Conservation (phyloP, 2,329 filamentous ascomycete species). For the Aspergillus luchuensis region DNA sequence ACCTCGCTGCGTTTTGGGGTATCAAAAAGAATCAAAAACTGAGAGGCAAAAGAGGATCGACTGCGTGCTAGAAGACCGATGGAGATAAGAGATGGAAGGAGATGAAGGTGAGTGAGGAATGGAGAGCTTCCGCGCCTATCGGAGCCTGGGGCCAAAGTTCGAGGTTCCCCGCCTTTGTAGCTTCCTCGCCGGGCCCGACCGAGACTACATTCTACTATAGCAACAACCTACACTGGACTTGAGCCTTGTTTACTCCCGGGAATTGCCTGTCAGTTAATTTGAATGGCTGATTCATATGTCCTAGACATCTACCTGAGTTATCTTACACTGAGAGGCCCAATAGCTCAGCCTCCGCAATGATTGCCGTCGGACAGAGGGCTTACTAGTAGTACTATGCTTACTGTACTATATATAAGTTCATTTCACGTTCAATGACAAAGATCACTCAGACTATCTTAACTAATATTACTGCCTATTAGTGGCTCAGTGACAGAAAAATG, state of each 20-base stretch:
- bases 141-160: slow-evolving; percentile 16
- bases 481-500: too few species aligned
- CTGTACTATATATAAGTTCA: too few species aligned
- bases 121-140: slow-evolving; percentile 23
- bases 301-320: too few species aligned
- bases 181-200: slow-evolving; percentile 4
- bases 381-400: too few species aligned
- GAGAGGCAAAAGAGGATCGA: neutral
- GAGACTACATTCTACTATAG: neutral
- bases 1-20: neutral
- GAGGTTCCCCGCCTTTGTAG: slow-evolving; percentile 16
- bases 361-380: too few species aligned
- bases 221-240: neutral
- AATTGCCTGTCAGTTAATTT: neutral
- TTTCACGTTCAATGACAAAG: too few species aligned
- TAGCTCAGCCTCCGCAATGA: too few species aligned
- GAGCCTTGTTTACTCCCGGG: neutral
- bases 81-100: neutral
- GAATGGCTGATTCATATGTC: too few species aligned
- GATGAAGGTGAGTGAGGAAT: neutral
- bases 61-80: neutral
- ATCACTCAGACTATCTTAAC: too few species aligned
- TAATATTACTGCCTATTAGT: too few species aligned
- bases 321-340: too few species aligned
- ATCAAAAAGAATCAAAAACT: neutral